Evolutionary conservation across 352 stramenopile genomes (phyloP), one percentile per base, ranked within the genome.

Genomic region (Globisporangium yorkense): DNA sequence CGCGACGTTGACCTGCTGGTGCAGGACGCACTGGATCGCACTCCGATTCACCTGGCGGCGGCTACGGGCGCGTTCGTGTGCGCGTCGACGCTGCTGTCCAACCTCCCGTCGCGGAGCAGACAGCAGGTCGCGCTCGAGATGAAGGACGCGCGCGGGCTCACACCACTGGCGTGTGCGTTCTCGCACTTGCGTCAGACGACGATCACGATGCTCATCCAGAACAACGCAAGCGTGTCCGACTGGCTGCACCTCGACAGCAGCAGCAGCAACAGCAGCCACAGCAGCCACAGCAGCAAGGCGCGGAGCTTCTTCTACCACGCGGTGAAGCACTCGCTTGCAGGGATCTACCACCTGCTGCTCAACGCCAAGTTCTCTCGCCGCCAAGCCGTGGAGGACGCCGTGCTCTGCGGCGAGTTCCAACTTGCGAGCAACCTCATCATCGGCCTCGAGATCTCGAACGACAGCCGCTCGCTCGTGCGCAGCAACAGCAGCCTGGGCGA

Each of bases 251-350:
- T 64, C 65, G 21, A 50, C 6, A 46, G 78, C 9, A 54, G 56
- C 21, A 45, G 39, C 15, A 33, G 2, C 5, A 41, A 57, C 20
- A 31, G 18, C 27, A 21, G 39, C 10, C 16, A 53, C 27, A 24
- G 37, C 49, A n/a, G 33, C n/a, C 16, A 53, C 27, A 24, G 37
- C 49, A n/a, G 33, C n/a, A 60, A 51, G 41, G 60, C 66, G 18
- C 75, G 70, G 40, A 90, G 83, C 47, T 89, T 85, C 65, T 92
- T 90, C 52, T 90, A 88, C 52, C 75, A 88, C 48, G 83, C 83
- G 1, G 80, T 92, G 16, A 83, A 74, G 59, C 66, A 90, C 53
- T 75, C 69, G 5, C 67, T 89, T 5, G 83, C 80, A 0, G 83
- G 80, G 3, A 88, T 92, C 21, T 92, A 77, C 44, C 83, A 92